Evolutionary conservation across 2,329 filamentous ascomycete genomes (phyloP).

Genomic region (Nothophaeocryptopus gaeumannii): DNA sequence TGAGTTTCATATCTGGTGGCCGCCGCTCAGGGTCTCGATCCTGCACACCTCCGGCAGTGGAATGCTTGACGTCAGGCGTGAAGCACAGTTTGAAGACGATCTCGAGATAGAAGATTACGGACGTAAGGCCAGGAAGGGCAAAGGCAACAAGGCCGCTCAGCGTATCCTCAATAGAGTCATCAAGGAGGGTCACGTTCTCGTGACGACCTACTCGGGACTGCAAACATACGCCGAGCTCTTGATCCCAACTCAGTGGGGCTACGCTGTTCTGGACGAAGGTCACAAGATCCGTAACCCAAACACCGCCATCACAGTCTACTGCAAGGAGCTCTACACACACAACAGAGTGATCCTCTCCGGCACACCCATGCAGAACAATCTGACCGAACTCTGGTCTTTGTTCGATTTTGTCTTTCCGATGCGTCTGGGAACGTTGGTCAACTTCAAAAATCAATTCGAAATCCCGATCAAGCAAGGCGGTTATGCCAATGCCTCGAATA

Average conservation of each 20-base stretch:
- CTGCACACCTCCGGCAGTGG: constrained; percentile 93
- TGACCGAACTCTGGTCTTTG: constrained; percentile 91
- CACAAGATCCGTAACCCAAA: constrained; percentile 98
- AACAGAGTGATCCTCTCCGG: constrained; percentile 92
- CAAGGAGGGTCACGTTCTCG: constrained; percentile 82
- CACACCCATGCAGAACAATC: constrained; percentile 96
- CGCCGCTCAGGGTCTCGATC: constrained; percentile 93
- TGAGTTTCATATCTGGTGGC: constrained; percentile 99
- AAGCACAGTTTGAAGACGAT: constrained; percentile 61
- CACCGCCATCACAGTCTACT: constrained; percentile 88
- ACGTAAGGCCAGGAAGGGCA: constrained; percentile 40
- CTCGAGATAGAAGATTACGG: constrained; percentile 53
- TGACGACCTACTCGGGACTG: constrained; percentile 94
- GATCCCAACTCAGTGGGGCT: constrained; percentile 83
- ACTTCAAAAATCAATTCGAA: constrained; percentile 88
- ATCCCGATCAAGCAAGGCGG: constrained; percentile 90
- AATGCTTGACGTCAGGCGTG: constrained; percentile 75
- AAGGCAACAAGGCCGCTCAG: constrained; percentile 67
- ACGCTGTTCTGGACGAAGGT: constrained; percentile 91
- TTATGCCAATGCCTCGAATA: constrained; percentile 89
- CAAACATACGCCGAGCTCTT: constrained; percentile 85
- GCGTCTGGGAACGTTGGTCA: constrained; percentile 85
- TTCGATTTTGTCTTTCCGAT: constrained; percentile 98
- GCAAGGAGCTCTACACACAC: constrained; percentile 86
- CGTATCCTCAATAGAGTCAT: constrained; percentile 80